A percentile compares a stretch with the other conserved stretches of the same genome.
phyloP scores from a whole-genome alignment of 371 early-diverging fungal species.

The Entomophthora muscae region DNA sequence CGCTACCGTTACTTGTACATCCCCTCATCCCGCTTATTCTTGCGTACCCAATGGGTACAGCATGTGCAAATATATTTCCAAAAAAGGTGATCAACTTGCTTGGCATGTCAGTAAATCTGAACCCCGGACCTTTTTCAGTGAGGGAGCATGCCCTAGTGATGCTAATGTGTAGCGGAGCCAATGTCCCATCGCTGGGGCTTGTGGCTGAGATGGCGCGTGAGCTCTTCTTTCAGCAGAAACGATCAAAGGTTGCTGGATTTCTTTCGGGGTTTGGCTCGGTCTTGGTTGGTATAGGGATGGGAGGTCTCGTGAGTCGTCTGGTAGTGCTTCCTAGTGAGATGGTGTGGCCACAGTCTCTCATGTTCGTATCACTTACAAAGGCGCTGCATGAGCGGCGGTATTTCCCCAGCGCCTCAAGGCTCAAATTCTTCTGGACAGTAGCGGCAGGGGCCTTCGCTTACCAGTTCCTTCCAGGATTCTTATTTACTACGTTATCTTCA shows the following conservation, averaged over 20 bases:
- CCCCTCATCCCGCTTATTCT: neutral
- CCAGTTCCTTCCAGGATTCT: slow-evolving; percentile 35
- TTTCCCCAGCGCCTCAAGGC: slow-evolving; percentile 10
- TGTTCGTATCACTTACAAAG: slow-evolving; percentile 49
- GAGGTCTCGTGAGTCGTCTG: slow-evolving; percentile 38
- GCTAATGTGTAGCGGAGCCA: neutral
- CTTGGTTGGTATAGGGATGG: slow-evolving; percentile 57
- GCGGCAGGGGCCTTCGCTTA: slow-evolving; percentile 23
- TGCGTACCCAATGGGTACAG: neutral
- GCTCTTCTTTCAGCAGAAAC: neutral
- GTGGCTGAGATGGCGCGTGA: neutral
- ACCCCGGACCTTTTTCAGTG: neutral
- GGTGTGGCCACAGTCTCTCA: slow-evolving; percentile 54
- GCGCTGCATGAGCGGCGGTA: slow-evolving; percentile 35
- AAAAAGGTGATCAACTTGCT: neutral
- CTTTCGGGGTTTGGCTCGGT: neutral
- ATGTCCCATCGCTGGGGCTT: neutral
- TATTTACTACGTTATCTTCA: slow-evolving; percentile 28
- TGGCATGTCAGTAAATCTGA: neutral
- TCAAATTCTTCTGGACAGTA: slow-evolving; percentile 21
- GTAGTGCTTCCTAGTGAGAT: slow-evolving; percentile 48
- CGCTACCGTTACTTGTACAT: neutral
- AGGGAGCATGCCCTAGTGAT: neutral
- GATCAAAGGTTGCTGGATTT: neutral
- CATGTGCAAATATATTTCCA: neutral